Evolutionary conservation across 352 stramenopile species (phyloP).

Genomic region (Phytopythium montanum): DNA sequence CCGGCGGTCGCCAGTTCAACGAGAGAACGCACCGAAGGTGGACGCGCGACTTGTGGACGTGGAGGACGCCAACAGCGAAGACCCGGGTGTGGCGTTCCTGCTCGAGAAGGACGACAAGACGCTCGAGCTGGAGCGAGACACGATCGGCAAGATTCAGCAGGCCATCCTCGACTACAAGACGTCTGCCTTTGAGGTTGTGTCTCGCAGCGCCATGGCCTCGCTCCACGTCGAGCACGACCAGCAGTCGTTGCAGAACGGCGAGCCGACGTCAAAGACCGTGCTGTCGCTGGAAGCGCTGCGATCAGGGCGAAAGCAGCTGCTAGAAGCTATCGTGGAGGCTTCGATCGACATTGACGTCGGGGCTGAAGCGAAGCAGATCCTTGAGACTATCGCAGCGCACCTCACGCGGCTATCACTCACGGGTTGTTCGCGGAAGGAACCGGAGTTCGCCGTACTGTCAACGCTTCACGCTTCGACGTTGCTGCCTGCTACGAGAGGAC

Average conservation of each 20-base stretch:
- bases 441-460: constrained; percentile 68
- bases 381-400: constrained; percentile 53
- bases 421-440: constrained; percentile 46
- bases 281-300: constrained; percentile 50
- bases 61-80: constrained; percentile 41
- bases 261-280: constrained; percentile 17
- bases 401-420: constrained; percentile 48
- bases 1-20: constrained; percentile 43
- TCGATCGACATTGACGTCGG: constrained; percentile 77
- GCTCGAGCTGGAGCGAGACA: constrained; percentile 63
- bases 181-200: constrained; percentile 71
- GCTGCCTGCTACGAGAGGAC: constrained; percentile 64
- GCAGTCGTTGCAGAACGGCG: neutral
- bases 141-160: constrained; percentile 53
- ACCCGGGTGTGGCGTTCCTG: constrained; percentile 36
- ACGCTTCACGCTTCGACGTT: constrained; percentile 71
- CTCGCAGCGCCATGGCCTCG: constrained; percentile 44
- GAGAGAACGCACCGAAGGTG: constrained; percentile 47
- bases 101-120: constrained; percentile 88
- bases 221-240: constrained; percentile 37
- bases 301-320: constrained; percentile 41
- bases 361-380: constrained; percentile 41
- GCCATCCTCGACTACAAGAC: constrained; percentile 76
- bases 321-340: constrained; percentile 67
- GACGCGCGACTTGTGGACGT: constrained; percentile 56